Conservation (phyloP, 805 yeast genomes). For the Kuraishia borneana region DNA sequence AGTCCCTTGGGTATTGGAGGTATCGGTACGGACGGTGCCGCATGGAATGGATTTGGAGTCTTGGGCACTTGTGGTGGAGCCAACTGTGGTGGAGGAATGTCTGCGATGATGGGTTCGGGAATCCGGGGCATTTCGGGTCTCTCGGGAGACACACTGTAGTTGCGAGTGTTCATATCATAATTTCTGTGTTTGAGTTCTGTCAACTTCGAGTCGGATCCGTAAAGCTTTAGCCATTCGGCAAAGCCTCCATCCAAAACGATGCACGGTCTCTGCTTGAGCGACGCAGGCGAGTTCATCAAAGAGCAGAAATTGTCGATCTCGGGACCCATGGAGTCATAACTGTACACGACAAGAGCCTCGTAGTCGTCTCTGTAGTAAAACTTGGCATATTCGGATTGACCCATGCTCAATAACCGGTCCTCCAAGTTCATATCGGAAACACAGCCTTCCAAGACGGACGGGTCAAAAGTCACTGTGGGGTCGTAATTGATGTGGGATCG, state of each 20-base stretch:
- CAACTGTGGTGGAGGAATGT: slow-evolving; percentile 5
- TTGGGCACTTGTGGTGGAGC: background rate
- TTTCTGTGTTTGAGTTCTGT: slow-evolving; percentile 4
- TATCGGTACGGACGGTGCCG: no score
- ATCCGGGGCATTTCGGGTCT: slow-evolving; percentile 5
- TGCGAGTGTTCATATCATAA: background rate
- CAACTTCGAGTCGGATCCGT: slow-evolving; percentile 14
- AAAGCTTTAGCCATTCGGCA: slow-evolving; percentile 27
- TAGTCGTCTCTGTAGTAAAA: slow-evolving; percentile 20
- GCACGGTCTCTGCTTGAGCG: slow-evolving; percentile 10
- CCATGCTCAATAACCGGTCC: slow-evolving; percentile 17
- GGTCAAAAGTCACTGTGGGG: slow-evolving; percentile 28
- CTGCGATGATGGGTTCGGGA: slow-evolving; percentile 2
- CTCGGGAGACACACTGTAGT: slow-evolving; percentile 1
- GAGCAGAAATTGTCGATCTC: slow-evolving; percentile 13
- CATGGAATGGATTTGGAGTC: background rate
- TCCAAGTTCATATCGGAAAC: slow-evolving; percentile 9
- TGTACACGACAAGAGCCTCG: slow-evolving; percentile 25
- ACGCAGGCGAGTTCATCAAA: slow-evolving; percentile 7
- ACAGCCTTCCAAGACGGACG: slow-evolving; percentile 13
- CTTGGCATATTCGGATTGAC: slow-evolving; percentile 18
- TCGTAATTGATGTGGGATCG: slow-evolving; percentile 25
- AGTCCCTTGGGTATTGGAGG: no score
- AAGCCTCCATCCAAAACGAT: slow-evolving; percentile 31
- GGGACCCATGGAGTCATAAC: slow-evolving; percentile 22